These are phyloP conservation scores for Talaromyces thailandensis DNA, from an alignment of 495 filamentous ascomycete genomes.

Conservation along the genomic window DNA sequence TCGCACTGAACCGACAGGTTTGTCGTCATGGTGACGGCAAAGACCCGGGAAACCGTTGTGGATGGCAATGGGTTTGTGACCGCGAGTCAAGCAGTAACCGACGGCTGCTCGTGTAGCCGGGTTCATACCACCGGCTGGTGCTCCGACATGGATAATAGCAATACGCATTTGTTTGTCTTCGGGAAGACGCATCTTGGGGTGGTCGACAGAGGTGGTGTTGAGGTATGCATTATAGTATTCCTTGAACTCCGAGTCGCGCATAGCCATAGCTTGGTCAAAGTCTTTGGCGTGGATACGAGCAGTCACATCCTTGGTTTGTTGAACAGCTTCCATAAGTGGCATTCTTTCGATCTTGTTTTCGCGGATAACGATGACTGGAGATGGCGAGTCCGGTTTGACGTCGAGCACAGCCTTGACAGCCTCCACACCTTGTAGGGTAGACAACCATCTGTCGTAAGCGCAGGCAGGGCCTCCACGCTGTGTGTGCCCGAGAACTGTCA, in stretches of 20 bases:
- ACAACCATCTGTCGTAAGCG: constrained; percentile 89
- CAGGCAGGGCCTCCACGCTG: constrained; percentile 88
- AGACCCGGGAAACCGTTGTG: constrained; percentile 98
- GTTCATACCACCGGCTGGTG: constrained; percentile 98
- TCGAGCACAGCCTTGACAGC: constrained; percentile 95
- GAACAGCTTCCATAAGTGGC: constrained; percentile 80
- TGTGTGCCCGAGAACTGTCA: constrained; percentile 93
- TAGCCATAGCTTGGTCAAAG: constrained; percentile 74
- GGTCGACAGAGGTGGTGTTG: constrained; percentile 71
- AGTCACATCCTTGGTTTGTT: constrained; percentile 73
- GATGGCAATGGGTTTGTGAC: constrained; percentile 83
- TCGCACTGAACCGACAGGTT: constrained; percentile 73
- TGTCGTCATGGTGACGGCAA: constrained; percentile 77
- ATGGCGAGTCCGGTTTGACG: constrained; percentile 79
- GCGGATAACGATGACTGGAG: constrained; percentile 86
- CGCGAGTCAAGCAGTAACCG: constrained; percentile 90
- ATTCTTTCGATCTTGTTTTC: constrained; percentile 97
- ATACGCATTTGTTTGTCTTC: constrained; percentile 80
- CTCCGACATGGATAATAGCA: constrained; percentile 93
- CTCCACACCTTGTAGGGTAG: constrained; percentile 90
- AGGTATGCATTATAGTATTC: constrained; percentile 87
- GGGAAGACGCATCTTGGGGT: constrained; percentile 53
- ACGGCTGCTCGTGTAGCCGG: constrained; percentile 90
- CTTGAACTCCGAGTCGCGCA: constrained; percentile 87
- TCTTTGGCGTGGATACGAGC: constrained; percentile 70